Evolutionary conservation across 2,329 filamentous ascomycete species (phyloP).

Genomic region (Amauroascus verrucosus): DNA sequence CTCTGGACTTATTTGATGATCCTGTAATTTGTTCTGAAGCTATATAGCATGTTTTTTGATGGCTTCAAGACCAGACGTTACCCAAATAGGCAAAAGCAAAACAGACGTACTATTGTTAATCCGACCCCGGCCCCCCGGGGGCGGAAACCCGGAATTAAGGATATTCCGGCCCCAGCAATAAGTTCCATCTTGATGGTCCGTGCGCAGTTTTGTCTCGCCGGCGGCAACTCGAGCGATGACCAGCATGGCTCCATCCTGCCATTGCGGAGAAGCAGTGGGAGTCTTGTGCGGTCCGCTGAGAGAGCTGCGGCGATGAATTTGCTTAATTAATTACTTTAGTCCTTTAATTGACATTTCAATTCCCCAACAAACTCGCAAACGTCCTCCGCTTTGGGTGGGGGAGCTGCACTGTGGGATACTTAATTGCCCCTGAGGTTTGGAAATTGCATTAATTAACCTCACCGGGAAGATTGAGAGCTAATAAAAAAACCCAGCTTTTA

Average conservation of each 20-base stretch:
- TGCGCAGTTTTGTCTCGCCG: conserved; percentile 5
- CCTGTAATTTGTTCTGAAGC: too few relatives aligned
- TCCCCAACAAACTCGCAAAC: neutral
- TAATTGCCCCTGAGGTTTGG: conserved; percentile 1
- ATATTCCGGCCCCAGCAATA: conserved; percentile 1
- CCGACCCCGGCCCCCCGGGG: conserved; percentile 2
- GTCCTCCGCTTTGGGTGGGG: neutral
- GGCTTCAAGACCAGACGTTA: too few relatives aligned
- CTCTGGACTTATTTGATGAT: too few relatives aligned
- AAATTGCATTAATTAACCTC: neutral
- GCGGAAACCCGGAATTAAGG: neutral
- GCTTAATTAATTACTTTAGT: neutral
- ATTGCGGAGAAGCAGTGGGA: too few relatives aligned
- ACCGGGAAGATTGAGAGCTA: neutral
- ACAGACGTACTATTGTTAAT: conserved; percentile 14
- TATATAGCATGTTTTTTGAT: too few relatives aligned
- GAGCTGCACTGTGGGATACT: neutral
- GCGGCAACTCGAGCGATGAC: neutral
- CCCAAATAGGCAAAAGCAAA: conserved; percentile 12
- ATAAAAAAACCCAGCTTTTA: neutral
- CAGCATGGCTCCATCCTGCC: neutral
- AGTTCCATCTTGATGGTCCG: conserved; percentile 6
- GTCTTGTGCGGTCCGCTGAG: too few relatives aligned
- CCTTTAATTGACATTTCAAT: neutral
- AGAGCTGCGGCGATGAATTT: neutral